Percentiles rank a stretch among this genome's conserved stretches.
phyloP scores from a whole-genome alignment of 164 flowering plant genomes.

The Macadamia tetraphylla region DNA sequence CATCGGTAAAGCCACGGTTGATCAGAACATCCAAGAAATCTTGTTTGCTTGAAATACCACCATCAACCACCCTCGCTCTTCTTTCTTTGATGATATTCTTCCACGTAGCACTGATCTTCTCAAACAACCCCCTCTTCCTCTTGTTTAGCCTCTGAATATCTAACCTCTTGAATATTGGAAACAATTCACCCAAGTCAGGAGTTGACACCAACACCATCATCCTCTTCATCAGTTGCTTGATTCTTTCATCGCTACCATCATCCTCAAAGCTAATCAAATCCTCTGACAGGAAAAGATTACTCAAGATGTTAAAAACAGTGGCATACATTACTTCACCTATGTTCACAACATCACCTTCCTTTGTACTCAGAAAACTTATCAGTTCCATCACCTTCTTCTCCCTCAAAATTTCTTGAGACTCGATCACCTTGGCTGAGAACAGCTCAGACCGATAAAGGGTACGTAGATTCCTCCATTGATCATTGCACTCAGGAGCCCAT shows the following conservation, averaged over 20 bases:
- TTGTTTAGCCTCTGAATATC: conserved; percentile 13
- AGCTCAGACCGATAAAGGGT: conserved; percentile 22
- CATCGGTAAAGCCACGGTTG: conserved; percentile 17
- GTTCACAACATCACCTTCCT: conserved; percentile 15
- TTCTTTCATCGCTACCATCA: neutral
- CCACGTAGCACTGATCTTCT: conserved; percentile 12
- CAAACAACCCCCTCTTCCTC: neutral
- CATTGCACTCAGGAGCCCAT: conserved; percentile 19
- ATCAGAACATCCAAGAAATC: conserved; percentile 25
- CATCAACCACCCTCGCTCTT: neutral
- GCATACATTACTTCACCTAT: conserved; percentile 21
- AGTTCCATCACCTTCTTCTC: conserved; percentile 21
- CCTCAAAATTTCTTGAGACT: conserved; percentile 11
- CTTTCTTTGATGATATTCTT: conserved; percentile 16
- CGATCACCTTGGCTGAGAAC: conserved; percentile 23
- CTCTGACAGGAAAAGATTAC: conserved; percentile 17
- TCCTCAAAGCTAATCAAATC: conserved; percentile 18
- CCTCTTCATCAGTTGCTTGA: conserved; percentile 18
- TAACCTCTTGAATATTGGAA: conserved; percentile 10
- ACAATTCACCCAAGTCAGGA: conserved; percentile 21
- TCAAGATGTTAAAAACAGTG: conserved; percentile 20
- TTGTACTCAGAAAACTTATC: conserved; percentile 10
- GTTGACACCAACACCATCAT: conserved; percentile 19
- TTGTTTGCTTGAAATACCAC: neutral
- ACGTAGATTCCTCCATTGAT: conserved; percentile 23